Percentiles rank a stretch among this genome's conserved stretches.
Evolutionary conservation across 2,329 filamentous ascomycete genomes (phyloP).

Genomic region (Alternaria rosae): DNA sequence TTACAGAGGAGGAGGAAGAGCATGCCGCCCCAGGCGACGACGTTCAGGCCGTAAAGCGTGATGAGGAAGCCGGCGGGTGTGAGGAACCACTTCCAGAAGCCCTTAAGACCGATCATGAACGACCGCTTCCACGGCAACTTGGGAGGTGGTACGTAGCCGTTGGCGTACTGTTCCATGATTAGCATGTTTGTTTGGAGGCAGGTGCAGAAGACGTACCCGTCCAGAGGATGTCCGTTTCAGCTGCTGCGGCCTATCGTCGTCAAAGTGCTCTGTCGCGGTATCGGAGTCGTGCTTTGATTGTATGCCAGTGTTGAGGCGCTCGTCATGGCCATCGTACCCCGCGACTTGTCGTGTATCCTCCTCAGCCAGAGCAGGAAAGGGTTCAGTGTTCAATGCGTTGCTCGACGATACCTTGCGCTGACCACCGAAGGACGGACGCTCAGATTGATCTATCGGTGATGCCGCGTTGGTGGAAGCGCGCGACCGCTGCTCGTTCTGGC

Average conservation of each 20-base stretch:
- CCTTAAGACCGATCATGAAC: slow-evolving; percentile 63
- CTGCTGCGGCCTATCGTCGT: slow-evolving; percentile 17
- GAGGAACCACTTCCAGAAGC: slow-evolving; percentile 75
- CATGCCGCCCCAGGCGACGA: slow-evolving; percentile 92
- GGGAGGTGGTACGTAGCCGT: slow-evolving; percentile 54
- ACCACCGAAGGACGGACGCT: background rate
- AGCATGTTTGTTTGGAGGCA: background rate
- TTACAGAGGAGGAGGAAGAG: slow-evolving; percentile 84
- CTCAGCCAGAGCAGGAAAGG: slow-evolving; percentile 43
- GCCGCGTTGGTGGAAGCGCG: slow-evolving; percentile 13
- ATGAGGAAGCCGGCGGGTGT: slow-evolving; percentile 80
- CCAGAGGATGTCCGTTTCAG: slow-evolving; percentile 21
- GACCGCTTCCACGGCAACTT: slow-evolving; percentile 64
- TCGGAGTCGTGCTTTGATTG: slow-evolving; percentile 29
- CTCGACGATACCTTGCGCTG: slow-evolving; percentile 23
- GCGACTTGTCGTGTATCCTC: slow-evolving; percentile 25
- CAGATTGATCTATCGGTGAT: slow-evolving; percentile 13
- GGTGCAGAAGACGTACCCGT: slow-evolving; percentile 22
- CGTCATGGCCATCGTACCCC: slow-evolving; percentile 15
- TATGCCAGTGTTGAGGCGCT: slow-evolving; percentile 10
- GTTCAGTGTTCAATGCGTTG: slow-evolving; percentile 25
- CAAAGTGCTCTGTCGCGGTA: slow-evolving; percentile 23
- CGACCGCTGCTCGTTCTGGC: slow-evolving; percentile 29
- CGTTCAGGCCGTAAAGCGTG: slow-evolving; percentile 79
- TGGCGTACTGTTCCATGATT: slow-evolving; percentile 38